Conservation (phyloP, 1,284 basidiomycete genomes). For the Ceratobasidium papillatum region DNA sequence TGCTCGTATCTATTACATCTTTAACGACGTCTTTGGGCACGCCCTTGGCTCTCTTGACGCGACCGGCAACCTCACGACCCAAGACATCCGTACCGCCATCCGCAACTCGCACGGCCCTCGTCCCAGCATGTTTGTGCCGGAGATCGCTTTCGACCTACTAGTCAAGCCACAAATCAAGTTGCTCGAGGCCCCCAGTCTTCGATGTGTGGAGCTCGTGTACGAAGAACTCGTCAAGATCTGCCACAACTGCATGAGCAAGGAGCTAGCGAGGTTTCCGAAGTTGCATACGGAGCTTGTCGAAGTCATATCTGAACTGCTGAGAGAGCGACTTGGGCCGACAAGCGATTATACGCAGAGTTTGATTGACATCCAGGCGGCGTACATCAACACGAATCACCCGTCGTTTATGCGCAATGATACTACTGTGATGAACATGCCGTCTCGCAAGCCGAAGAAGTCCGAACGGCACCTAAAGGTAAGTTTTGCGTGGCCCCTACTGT, state of each 20-base stretch:
- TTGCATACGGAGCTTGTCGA: conserved; percentile 95
- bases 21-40: conserved; percentile 97
- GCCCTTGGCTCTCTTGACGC: conserved; percentile 92
- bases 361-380: conserved; percentile 97
- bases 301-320: conserved; percentile 94
- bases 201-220: conserved; percentile 98
- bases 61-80: conserved; percentile 88
- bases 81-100: conserved; percentile 98
- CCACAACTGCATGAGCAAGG: conserved; percentile 97
- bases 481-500: background rate
- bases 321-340: conserved; percentile 95
- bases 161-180: conserved; percentile 99
- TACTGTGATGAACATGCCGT: conserved; percentile 54
- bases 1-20: conserved; percentile 98
- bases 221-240: conserved; percentile 99
- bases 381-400: conserved; percentile 99
- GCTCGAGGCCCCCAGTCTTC: conserved; percentile 89
- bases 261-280: conserved; percentile 95
- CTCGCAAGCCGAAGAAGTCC: conserved; percentile 25
- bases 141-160: conserved; percentile 95
- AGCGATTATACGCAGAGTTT: conserved; percentile 96
- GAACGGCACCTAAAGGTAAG: conserved; percentile 32
- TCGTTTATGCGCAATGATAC: conserved; percentile 74
- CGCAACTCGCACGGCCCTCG: conserved; percentile 97
- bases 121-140: conserved; percentile 96